phyloP scores from a whole-genome alignment of 768 basidiomycete genomes.

The Tephrocybe sp. region DNA sequence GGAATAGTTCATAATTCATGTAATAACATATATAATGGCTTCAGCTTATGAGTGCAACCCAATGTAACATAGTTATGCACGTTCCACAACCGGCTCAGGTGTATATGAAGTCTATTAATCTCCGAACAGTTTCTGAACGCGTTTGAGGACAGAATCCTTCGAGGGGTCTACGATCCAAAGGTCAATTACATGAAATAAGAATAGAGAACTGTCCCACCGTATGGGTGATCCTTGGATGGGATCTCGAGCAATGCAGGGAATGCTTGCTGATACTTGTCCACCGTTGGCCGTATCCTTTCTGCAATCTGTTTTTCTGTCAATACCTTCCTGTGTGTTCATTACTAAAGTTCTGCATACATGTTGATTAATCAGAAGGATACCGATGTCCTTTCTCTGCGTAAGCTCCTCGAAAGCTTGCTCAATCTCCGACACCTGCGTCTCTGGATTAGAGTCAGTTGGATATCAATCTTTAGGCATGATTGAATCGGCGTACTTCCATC shows the following conservation, averaged over 20 bases:
- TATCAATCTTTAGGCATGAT: neutral
- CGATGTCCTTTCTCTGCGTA: conserved; percentile 92
- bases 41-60: neutral
- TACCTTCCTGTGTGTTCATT: neutral
- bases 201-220: conserved; percentile 56
- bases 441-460: conserved; percentile 37
- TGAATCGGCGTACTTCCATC: conserved; percentile 73
- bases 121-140: conserved; percentile 95
- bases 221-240: conserved; percentile 97
- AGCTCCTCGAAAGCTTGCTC: conserved; percentile 94
- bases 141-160: conserved; percentile 94
- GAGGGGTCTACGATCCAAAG: conserved; percentile 71
- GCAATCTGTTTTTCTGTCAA: conserved; percentile 65
- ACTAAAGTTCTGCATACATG: conserved; percentile 63
- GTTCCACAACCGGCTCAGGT: too few relatives aligned
- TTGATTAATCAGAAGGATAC: conserved; percentile 97
- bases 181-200: neutral
- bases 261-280: conserved; percentile 93
- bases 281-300: conserved; percentile 93
- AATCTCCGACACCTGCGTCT: conserved; percentile 88
- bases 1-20: conserved; percentile 43
- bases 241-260: conserved; percentile 98
- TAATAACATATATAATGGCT: conserved; percentile 14
- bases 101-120: conserved; percentile 49
- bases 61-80: too few relatives aligned